Conservation (phyloP, 2,329 filamentous ascomycete genomes). For the Aspergillus ustus region DNA sequence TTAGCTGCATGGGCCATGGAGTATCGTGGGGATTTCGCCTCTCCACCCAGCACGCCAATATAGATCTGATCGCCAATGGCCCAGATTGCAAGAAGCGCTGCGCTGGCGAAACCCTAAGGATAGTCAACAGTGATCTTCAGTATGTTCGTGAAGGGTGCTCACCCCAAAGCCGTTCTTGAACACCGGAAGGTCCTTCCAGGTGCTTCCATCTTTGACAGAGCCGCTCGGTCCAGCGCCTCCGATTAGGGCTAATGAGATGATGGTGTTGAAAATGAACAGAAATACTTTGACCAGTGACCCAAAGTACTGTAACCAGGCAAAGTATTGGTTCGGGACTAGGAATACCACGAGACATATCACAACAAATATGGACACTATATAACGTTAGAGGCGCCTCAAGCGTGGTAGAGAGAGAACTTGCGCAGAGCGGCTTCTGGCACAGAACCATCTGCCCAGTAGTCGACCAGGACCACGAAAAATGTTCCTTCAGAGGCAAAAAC, state of each 20-base stretch:
- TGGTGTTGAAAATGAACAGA: constrained; percentile 42
- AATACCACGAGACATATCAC: constrained; percentile 29
- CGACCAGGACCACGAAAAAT: constrained; percentile 15
- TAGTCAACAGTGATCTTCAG: neutral
- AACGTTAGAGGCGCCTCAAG: neutral
- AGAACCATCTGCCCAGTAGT: constrained; percentile 7
- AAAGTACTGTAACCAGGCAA: constrained; percentile 45
- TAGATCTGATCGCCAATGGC: constrained; percentile 39
- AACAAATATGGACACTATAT: constrained; percentile 14
- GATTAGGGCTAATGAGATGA: constrained; percentile 44
- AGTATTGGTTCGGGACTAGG: constrained; percentile 34
- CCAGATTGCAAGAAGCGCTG: constrained; percentile 35
- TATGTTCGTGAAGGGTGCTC: neutral
- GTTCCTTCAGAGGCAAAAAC: constrained; percentile 15
- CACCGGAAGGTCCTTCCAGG: constrained; percentile 36
- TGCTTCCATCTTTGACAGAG: constrained; percentile 36
- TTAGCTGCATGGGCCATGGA: constrained; percentile 39
- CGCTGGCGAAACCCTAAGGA: constrained; percentile 36
- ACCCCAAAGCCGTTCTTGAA: constrained; percentile 42
- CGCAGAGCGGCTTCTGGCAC: constrained; percentile 14
- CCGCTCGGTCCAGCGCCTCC: constrained; percentile 46
- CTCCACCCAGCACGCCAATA: constrained; percentile 42
- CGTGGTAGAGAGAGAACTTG: neutral
- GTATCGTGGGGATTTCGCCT: constrained; percentile 40
- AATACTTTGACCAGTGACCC: constrained; percentile 45